Percentiles rank a stretch among this genome's conserved stretches.
phyloP scores from a whole-genome alignment of 345 rosid species.

The Linum trigynum region DNA sequence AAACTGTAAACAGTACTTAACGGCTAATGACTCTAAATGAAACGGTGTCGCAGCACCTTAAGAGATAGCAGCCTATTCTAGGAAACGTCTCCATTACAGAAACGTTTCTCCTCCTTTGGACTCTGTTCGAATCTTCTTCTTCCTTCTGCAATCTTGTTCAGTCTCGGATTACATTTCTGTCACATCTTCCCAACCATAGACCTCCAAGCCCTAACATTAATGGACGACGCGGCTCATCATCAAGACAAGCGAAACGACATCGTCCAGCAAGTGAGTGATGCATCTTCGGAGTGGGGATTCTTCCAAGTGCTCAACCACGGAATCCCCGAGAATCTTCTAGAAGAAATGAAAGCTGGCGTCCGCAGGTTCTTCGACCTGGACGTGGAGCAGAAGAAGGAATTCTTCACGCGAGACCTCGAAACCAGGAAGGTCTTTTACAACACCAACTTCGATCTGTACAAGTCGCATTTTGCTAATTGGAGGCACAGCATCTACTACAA shows the following conservation, averaged over 20 bases:
- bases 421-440: not conserved
- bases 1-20: no score
- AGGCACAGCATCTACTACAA: not conserved
- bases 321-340: not conserved
- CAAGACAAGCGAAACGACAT: not conserved
- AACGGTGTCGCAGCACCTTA: no score
- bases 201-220: no score
- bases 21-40: no score
- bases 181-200: not conserved
- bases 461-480: not conserved
- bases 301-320: conserved; percentile 1
- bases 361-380: not conserved
- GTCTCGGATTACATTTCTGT: no score
- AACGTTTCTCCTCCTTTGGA: no score
- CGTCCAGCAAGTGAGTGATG: not conserved
- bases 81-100: no score
- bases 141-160: no score
- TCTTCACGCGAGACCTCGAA: not conserved
- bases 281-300: not conserved
- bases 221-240: not conserved
- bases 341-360: not conserved
- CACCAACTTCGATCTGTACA: not conserved
- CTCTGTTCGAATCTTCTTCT: no score
- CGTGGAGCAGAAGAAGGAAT: not conserved
- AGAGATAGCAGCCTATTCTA: no score